Base-by-base conservation (phyloP, 495 filamentous ascomycete species). In the Aspergillus diversus region DNA sequence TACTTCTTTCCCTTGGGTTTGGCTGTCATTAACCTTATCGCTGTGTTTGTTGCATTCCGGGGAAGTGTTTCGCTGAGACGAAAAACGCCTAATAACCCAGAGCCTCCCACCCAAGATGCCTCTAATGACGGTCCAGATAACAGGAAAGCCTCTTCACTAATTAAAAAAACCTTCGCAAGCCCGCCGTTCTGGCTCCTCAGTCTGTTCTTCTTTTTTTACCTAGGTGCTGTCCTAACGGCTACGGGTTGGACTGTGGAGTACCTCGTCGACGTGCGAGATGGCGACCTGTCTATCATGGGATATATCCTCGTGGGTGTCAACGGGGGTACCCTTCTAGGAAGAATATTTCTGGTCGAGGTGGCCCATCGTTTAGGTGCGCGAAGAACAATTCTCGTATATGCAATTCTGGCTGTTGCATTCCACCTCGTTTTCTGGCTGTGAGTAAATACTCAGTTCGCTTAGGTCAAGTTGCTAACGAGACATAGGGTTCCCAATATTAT, bases 391-490 rank as follows among this genome's bases (percentile, higher is more conserved):
- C 69, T 71, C 34, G 37, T 72, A n/a, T 75, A 75, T 21, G 62
- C 65, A 13, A 52, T 73, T 50, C 63, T 75, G 2, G 73, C 67
- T 16, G 55, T 75, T 11, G 71, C 63, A 2, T 31, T 75, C 33
- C 67, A 75, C 17, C 55, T 75, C 57, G 66, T 73, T 0, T 75
- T 75, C 33, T 75, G 73, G 73, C 68, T 75, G 69, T 73, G 59
- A 15, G 72, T 49, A 34, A n/a, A n/a, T n/a, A n/a, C n/a, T n/a
- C n/a, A n/a, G n/a, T n/a, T n/a, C n/a, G n/a, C n/a, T n/a, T n/a
- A n/a, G n/a, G n/a, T n/a, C n/a, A n/a, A n/a, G n/a, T n/a, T n/a
- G n/a, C n/a, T n/a, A n/a, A n/a, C n/a, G n/a, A n/a, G n/a, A n/a
- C n/a, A n/a, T n/a, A n/a, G 71, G 7, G 71, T 75, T 0, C 73